These are phyloP conservation scores for Thermothielavioides terrestris DNA, from an alignment of 495 filamentous ascomycete species.

Conservation along the genomic window DNA sequence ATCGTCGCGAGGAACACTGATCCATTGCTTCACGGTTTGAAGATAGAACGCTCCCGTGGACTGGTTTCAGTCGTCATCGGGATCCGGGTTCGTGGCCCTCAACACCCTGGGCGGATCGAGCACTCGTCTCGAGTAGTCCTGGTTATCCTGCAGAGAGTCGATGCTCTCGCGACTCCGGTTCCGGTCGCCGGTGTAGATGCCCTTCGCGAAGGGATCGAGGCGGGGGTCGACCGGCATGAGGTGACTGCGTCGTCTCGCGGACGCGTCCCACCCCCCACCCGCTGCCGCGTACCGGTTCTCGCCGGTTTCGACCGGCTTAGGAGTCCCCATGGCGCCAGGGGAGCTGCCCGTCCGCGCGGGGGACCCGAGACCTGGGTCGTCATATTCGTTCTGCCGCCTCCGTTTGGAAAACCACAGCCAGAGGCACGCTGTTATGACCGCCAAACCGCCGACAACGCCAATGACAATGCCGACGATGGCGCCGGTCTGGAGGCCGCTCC, in stretches of 20 bases:
- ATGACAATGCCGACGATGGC: slow-evolving; percentile 36
- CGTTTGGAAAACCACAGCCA: slow-evolving; percentile 29
- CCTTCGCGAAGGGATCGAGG: slow-evolving; percentile 42
- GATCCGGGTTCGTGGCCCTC: slow-evolving; percentile 47
- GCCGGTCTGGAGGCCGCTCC: slow-evolving; percentile 26
- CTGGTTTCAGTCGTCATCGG: slow-evolving; percentile 23
- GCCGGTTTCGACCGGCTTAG: slow-evolving; percentile 30
- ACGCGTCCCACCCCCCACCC: slow-evolving; percentile 12
- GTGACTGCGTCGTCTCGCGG: slow-evolving; percentile 37
- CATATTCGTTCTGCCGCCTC: slow-evolving; percentile 17
- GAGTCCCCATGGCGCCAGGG: slow-evolving; percentile 30
- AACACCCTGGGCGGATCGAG: slow-evolving; percentile 36
- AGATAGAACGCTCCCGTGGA: not conserved
- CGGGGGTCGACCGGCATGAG: slow-evolving; percentile 49
- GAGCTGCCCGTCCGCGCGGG: slow-evolving; percentile 33
- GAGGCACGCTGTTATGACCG: slow-evolving; percentile 19
- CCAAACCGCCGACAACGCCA: slow-evolving; percentile 30
- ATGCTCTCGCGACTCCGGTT: slow-evolving; percentile 48
- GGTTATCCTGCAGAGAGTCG: slow-evolving; percentile 47
- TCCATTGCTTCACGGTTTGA: not conserved
- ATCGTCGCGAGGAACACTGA: slow-evolving; percentile 11
- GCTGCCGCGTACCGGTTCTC: slow-evolving; percentile 15
- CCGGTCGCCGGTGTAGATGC: slow-evolving; percentile 38
- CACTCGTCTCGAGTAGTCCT: slow-evolving; percentile 45
- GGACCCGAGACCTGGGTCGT: slow-evolving; percentile 13